A percentile compares a stretch with the other conserved stretches of the same genome.
These are phyloP conservation scores for Hyaloscypha variabilis DNA, from an alignment of 495 filamentous ascomycete genomes.

Conservation along the genomic window DNA sequence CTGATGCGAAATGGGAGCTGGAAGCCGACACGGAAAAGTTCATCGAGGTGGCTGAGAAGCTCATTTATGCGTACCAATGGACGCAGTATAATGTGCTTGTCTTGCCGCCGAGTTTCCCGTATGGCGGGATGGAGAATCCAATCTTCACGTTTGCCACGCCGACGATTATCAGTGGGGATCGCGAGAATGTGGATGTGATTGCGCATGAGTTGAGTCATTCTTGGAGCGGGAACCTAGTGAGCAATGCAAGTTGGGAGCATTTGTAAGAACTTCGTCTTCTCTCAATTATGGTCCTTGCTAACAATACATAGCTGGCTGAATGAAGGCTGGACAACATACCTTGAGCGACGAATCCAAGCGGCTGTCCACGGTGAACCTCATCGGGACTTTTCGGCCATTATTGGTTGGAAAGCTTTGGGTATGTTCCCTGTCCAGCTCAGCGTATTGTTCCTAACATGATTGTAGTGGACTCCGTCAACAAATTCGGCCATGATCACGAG, in stretches of 20 bases:
- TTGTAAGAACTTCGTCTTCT: slow-evolving; percentile 54
- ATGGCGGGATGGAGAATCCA: slow-evolving; percentile 90
- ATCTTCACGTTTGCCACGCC: slow-evolving; percentile 93
- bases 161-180: slow-evolving; percentile 87
- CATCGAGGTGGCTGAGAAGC: slow-evolving; percentile 83
- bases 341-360: slow-evolving; percentile 77
- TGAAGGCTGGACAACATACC: slow-evolving; percentile 93
- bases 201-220: slow-evolving; percentile 91
- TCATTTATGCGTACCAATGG: slow-evolving; percentile 90
- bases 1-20: slow-evolving; percentile 85
- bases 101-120: slow-evolving; percentile 88
- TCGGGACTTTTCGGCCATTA: slow-evolving; percentile 91
- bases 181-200: slow-evolving; percentile 94
- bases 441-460: slow-evolving; percentile 21
- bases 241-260: slow-evolving; percentile 91
- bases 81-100: slow-evolving; percentile 93
- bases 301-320: slow-evolving; percentile 71
- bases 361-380: slow-evolving; percentile 76
- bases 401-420: slow-evolving; percentile 70
- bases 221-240: slow-evolving; percentile 94
- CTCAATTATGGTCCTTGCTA: slow-evolving; percentile 7
- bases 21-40: slow-evolving; percentile 89
- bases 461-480: slow-evolving; percentile 69
- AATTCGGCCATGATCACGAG: slow-evolving; percentile 79
- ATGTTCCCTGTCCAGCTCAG: slow-evolving; percentile 46